These are phyloP conservation scores for Geranomyces variabilis DNA, from an alignment of 192 early-diverging fungal species.

Conservation along the genomic window DNA sequence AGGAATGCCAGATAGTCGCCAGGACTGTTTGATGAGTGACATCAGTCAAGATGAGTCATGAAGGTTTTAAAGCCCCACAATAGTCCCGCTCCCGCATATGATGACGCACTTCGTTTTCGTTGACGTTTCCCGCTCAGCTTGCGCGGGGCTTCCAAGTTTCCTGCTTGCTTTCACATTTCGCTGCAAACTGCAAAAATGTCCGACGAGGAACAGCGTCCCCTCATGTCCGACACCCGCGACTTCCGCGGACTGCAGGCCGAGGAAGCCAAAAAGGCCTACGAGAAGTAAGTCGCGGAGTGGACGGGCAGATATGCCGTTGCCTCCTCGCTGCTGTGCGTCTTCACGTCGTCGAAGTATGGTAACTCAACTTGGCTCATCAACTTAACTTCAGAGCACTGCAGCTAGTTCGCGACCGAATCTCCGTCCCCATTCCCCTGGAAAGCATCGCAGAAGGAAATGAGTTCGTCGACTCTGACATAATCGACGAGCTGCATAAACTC, in stretches of 20 bases:
- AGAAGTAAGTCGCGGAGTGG: background rate
- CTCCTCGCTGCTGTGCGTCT: background rate
- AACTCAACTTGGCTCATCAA: no score
- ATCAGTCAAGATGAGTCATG: no score
- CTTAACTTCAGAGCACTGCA: slow-evolving; percentile 2
- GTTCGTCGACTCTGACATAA: background rate
- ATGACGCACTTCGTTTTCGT: no score
- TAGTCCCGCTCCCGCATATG: no score
- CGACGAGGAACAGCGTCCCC: background rate
- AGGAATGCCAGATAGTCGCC: no score
- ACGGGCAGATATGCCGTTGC: background rate
- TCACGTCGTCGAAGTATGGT: no score
- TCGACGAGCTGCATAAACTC: slow-evolving; percentile 13
- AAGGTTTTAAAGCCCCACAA: no score
- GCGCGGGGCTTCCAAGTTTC: no score
- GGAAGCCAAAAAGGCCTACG: background rate
- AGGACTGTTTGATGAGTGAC: no score
- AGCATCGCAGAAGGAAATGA: slow-evolving; percentile 4
- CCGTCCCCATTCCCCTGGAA: background rate
- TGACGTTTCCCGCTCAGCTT: no score
- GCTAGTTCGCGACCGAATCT: slow-evolving; percentile 1
- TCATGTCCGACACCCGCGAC: background rate
- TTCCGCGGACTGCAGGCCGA: slow-evolving; percentile 1
- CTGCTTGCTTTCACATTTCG: no score
- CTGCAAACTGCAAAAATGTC: no score